phyloP scores from a whole-genome alignment of 2,329 filamentous ascomycete genomes.

The Clarireedia homoeocarpa region DNA sequence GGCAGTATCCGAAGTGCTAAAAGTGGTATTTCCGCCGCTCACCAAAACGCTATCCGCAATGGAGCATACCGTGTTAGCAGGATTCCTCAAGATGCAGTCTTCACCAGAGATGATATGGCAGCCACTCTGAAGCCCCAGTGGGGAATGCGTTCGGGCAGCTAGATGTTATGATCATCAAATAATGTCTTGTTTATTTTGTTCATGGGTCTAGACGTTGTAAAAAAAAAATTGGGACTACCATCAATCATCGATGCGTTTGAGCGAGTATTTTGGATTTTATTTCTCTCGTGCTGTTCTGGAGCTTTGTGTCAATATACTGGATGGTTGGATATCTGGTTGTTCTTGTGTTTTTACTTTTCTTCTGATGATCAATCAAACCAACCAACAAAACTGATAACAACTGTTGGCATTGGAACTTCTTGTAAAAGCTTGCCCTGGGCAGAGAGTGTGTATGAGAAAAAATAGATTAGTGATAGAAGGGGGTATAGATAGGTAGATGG shows the following conservation, averaged over 20 bases:
- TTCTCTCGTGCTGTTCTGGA: background rate
- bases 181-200: conserved; percentile 13
- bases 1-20: conserved; percentile 59
- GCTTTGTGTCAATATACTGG: too few relatives aligned
- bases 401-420: too few relatives aligned
- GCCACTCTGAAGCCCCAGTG: conserved; percentile 34
- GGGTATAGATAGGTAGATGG: too few relatives aligned
- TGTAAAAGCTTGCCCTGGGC: too few relatives aligned
- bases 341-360: too few relatives aligned
- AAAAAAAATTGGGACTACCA: conserved; percentile 5
- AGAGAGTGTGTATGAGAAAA: too few relatives aligned
- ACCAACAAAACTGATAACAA: too few relatives aligned
- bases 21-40: conserved; percentile 51
- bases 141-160: conserved; percentile 28
- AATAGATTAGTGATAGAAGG: too few relatives aligned
- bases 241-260: conserved; percentile 4
- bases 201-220: conserved; percentile 11
- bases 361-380: too few relatives aligned
- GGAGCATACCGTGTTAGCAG: conserved; percentile 65
- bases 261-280: background rate
- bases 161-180: conserved; percentile 16
- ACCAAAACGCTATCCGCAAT: conserved; percentile 53
- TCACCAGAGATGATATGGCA: conserved; percentile 54
- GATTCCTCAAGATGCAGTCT: conserved; percentile 57
- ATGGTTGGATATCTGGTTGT: too few relatives aligned